Evolutionary conservation across 2,329 filamentous ascomycete genomes (phyloP), one percentile per base, ranked within the genome.

Genomic region (Pyrenochaeta sp.): DNA sequence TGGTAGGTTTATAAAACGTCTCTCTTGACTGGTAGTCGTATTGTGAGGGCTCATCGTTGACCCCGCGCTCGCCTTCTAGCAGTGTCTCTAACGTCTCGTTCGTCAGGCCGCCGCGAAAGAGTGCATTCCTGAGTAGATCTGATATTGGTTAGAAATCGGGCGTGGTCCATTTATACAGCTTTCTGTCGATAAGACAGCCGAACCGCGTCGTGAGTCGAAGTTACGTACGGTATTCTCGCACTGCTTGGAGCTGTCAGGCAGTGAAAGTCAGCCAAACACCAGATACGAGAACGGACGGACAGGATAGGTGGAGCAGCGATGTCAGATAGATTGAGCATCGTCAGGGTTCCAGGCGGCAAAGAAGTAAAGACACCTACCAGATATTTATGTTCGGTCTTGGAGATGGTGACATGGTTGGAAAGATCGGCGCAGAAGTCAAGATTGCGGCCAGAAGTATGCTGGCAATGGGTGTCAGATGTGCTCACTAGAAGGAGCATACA

Each of bases 361-460:
- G 32, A 24, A 45, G 24, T 45, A 50, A n/a, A 34, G n/a, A 67
- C 62, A 55, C 82, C 74, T 65, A 88, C 81, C 59, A 92, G 80
- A 48, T 74, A 75, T 49, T 88, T 83, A 76, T 92, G 86, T 69
- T 92, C 88, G 49, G 77, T 73, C 68, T 83, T 86, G 37, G 84
- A 79, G 53, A 92, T 84, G 55, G 81, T 84, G 46, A 90, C 80
- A 60, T 78, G 79, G 54, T 59, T 59, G 25, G 76, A 71, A 39
- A 76, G 52, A 55, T 70, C 64, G 15, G 77, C 66, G 52, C 79
- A 73, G 48, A 75, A 74, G 27, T 73, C 70, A 52, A 74, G 72
- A 54, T 81, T 74, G 52, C 76, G 64, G 44, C 67, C 72, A 53
- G 77, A 76, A 25, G 73, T 77, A 71, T 81, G 77, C 81, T 83